A percentile compares a stretch with the other conserved stretches of the same genome.
phyloP scores from a whole-genome alignment of 441 rosid species.

The Flueggea neowawraea region DNA sequence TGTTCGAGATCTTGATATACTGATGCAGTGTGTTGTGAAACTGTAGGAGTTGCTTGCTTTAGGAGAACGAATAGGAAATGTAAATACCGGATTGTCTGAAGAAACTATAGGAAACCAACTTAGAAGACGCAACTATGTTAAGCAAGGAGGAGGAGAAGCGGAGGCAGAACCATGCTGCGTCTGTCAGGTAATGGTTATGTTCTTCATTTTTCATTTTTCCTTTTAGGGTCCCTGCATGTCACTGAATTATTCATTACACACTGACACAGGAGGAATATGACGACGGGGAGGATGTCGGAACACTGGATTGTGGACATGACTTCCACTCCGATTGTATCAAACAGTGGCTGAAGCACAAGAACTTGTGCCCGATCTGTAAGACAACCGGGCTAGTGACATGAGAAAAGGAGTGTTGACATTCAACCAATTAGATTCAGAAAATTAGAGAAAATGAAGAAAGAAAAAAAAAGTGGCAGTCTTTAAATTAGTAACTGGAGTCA shows the following conservation, averaged over 20 bases:
- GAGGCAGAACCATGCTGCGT: constrained; percentile 87
- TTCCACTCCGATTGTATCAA: constrained; percentile 70
- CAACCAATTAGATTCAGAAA: background rate
- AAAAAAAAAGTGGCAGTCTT: too few relatives aligned
- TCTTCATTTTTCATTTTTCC: background rate
- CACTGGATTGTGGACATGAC: constrained; percentile 73
- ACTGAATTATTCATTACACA: background rate
- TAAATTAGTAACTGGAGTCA: too few relatives aligned
- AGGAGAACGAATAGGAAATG: constrained; percentile 94
- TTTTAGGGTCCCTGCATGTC: background rate
- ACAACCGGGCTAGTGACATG: constrained; percentile 6
- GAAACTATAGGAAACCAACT: constrained; percentile 46
- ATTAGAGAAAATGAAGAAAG: too few relatives aligned
- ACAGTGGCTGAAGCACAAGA: constrained; percentile 70
- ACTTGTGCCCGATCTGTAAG: constrained; percentile 71
- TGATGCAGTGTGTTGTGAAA: background rate
- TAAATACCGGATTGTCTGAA: constrained; percentile 78
- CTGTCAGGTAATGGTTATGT: constrained; percentile 62
- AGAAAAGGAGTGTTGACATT: background rate
- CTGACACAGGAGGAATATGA: constrained; percentile 69
- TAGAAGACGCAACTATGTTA: constrained; percentile 39
- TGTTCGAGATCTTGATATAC: too few relatives aligned
- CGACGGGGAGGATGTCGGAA: constrained; percentile 66
- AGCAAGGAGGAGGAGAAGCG: constrained; percentile 12
- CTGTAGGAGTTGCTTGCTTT: constrained; percentile 76